Evolutionary conservation across 2,329 filamentous ascomycete species (phyloP), one percentile per base, ranked within the genome.

Genomic region (Neonectria sp.): DNA sequence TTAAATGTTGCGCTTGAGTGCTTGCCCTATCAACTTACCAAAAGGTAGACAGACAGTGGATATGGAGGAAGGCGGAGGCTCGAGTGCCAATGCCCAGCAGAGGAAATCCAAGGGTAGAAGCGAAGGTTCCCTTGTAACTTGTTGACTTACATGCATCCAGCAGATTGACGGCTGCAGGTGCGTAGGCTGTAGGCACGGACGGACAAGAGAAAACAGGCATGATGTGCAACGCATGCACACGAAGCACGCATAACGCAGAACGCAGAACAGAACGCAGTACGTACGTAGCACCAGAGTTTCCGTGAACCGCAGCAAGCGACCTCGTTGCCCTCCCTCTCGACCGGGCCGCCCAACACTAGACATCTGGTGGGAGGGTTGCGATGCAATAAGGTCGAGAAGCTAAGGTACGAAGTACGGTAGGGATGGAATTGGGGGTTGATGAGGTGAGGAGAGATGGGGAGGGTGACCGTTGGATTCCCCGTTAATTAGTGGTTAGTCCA

Each of bases 131-230:
- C 61, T 45, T 45, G 40, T 3, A 35, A 33, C 3, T 35, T 17
- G 17, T 65, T 56, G 63, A 61, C 63, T 61, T 65, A 52, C 52
- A 61, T 65, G 63, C 63, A 65, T 61, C 63, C 31, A 56, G 56
- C 43, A 60, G 57, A 60, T 65, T 65, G 62, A 65, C 45, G 61
- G 61, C 61, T 63, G 55, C 61, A 48, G 48, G 48, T 57, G 55
- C 37, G 35, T 29, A 35, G 55, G 15, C 33, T 46, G 53, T 52
- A 58, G 35, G 55, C 53, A 63, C 45, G 53, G 52, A 57, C 46
- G 56, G 63, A 60, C 63, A 29, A 35, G 56, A 40, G 45, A 51
- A 64, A 33, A 60, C 48, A 46, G 27, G 58, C 58, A 29, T 55
- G 35, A 60, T 29, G 43, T 52, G 56, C 56, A 49, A 49, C 51